A percentile compares a stretch with the other conserved stretches of the same genome.
Conservation (phyloP, 495 filamentous ascomycete species). For the Neurospora sp. region DNA sequence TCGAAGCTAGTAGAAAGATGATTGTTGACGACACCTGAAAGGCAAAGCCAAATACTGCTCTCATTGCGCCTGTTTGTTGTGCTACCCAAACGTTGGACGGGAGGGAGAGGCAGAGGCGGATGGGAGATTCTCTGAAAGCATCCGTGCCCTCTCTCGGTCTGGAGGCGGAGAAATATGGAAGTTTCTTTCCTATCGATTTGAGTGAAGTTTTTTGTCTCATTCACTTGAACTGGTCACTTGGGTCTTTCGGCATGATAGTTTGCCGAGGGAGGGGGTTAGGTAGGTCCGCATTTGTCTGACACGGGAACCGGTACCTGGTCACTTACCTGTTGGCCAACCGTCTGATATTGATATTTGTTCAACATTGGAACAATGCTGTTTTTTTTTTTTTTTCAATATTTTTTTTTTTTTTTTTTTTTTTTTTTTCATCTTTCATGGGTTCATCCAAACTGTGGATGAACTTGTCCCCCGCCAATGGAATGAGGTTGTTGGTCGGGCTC, state of each 20-base stretch:
- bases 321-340: background rate
- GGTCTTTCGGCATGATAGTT: background rate
- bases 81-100: background rate
- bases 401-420: too few species aligned
- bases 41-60: background rate
- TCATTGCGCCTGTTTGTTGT: background rate
- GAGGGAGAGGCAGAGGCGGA: background rate
- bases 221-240: background rate
- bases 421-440: background rate
- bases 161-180: background rate
- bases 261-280: background rate
- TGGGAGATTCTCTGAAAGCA: background rate
- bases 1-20: background rate
- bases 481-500: background rate
- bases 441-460: too few species aligned
- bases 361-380: background rate
- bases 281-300: background rate
- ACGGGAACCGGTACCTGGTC: background rate
- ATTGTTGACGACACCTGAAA: background rate
- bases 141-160: background rate
- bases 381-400: too few species aligned
- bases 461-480: background rate
- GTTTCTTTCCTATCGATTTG: background rate
- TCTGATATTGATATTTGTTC: background rate
- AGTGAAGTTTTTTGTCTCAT: background rate